Evolutionary conservation across 2,329 filamentous ascomycete species (phyloP).

Genomic region (Didymella sp.): DNA sequence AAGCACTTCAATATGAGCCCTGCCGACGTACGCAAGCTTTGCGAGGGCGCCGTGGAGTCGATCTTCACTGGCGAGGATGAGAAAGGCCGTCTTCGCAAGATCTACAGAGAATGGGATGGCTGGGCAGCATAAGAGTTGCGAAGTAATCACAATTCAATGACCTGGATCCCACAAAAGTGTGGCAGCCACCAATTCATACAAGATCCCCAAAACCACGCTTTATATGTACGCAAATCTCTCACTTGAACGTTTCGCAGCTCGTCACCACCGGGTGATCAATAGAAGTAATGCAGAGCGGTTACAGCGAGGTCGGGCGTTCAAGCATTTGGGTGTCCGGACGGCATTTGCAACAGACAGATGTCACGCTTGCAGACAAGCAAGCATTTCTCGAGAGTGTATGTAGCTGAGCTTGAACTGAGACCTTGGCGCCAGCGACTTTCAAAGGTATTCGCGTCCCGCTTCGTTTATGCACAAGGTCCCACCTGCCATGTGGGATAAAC

Average conservation of each 20-base stretch:
- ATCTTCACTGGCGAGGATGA: constrained; percentile 73
- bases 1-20: constrained; percentile 69
- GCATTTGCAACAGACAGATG: neutral
- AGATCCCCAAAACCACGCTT: neutral
- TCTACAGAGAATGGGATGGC: constrained; percentile 35
- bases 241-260: neutral
- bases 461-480: neutral
- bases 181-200: neutral
- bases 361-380: neutral
- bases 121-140: constrained; percentile 10
- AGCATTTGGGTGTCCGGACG: neutral
- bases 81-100: constrained; percentile 59
- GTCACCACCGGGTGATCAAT: neutral
- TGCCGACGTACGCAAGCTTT: constrained; percentile 61
- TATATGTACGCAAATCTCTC: neutral
- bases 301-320: neutral
- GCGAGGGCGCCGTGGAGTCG: constrained; percentile 65
- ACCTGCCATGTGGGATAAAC: neutral
- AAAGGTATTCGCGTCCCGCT: neutral
- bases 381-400: neutral
- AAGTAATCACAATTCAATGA: neutral
- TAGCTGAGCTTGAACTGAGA: neutral
- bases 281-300: neutral
- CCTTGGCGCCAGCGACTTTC: neutral
- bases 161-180: neutral